Evolutionary conservation across 345 rosid species (phyloP).

Genomic region (Eutrema heterophyllum): DNA sequence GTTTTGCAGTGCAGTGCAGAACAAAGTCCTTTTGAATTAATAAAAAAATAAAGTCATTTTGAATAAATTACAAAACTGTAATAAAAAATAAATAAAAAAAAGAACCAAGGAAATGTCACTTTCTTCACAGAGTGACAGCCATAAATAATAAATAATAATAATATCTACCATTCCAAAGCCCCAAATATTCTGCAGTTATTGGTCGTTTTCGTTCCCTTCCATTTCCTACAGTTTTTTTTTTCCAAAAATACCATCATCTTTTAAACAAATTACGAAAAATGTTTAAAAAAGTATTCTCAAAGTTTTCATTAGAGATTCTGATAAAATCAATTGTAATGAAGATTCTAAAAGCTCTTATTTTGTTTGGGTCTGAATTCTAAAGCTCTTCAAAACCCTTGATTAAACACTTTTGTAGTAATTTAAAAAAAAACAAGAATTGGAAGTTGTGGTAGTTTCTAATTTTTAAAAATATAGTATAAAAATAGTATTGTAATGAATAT

Average conservation of each 20-base stretch:
- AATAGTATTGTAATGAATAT: too few species aligned
- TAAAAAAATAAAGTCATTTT: background rate
- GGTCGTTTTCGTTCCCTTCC: constrained; percentile 24
- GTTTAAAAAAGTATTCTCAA: too few species aligned
- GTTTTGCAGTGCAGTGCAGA: constrained; percentile 23
- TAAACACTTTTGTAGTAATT: background rate
- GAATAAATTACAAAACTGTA: background rate
- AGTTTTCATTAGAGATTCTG: background rate
- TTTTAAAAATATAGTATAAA: too few species aligned
- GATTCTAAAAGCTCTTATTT: background rate
- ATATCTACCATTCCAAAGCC: constrained; percentile 15
- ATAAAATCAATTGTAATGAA: background rate
- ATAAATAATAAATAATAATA: background rate
- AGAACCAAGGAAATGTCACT: constrained; percentile 29
- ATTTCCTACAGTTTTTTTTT: too few species aligned
- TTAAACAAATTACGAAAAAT: too few species aligned
- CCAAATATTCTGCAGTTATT: constrained; percentile 34
- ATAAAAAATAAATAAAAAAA: background rate
- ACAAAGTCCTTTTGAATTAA: background rate
- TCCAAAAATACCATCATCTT: too few species aligned
- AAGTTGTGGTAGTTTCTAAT: background rate
- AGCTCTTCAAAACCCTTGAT: background rate
- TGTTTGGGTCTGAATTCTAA: background rate
- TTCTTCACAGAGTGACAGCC: constrained; percentile 26
- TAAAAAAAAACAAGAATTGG: too few species aligned